phyloP scores from a whole-genome alignment of 139 green algal species.

The Coelastrella sp. region DNA sequence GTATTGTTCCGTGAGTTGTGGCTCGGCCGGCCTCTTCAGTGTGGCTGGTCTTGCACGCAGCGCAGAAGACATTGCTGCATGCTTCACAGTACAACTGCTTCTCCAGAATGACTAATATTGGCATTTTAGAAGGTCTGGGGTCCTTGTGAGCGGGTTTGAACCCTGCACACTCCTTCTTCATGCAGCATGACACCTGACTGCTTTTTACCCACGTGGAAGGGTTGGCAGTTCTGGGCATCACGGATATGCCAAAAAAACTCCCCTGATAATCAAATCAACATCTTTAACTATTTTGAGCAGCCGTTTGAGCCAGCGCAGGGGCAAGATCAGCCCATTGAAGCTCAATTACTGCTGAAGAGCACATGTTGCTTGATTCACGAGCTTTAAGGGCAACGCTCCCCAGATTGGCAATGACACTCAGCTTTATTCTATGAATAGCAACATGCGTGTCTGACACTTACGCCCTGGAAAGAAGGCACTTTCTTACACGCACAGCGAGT shows the following conservation, averaged over 20 bases:
- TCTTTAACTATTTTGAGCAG: no score
- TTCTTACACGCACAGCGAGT: no score
- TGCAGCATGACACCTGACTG: background rate
- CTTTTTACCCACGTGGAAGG: background rate
- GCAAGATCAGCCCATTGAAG: no score
- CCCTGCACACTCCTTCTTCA: background rate
- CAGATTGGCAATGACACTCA: no score
- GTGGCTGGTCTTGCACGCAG: background rate
- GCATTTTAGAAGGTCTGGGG: background rate
- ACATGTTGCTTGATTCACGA: no score
- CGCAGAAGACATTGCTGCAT: constrained; percentile 15
- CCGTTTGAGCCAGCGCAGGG: no score
- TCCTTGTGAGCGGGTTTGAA: background rate
- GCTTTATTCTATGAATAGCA: no score
- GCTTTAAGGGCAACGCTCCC: no score
- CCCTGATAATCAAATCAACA: no score
- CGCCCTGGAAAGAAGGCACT: no score
- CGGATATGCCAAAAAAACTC: background rate
- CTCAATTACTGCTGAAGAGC: no score
- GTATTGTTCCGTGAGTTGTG: background rate
- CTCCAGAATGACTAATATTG: background rate
- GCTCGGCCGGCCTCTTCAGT: background rate
- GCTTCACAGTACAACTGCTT: background rate
- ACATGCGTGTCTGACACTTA: no score
- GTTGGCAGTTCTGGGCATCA: background rate